Percentiles rank a stretch among this genome's conserved stretches.
Conservation (phyloP, 2,329 filamentous ascomycete genomes). For the Alternaria brassicicola region DNA sequence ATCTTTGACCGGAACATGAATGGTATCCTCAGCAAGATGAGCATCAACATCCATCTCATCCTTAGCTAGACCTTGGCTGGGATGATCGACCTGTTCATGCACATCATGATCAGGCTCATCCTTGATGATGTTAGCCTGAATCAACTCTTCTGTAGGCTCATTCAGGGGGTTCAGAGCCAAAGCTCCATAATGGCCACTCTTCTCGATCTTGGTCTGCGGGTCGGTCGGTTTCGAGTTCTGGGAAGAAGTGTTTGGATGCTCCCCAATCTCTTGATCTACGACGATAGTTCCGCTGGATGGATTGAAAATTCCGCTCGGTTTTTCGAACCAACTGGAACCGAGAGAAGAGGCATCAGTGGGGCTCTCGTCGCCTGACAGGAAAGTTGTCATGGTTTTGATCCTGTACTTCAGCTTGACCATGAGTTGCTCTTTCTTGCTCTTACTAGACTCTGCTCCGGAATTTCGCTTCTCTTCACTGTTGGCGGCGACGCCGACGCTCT, state of each 20-base stretch:
- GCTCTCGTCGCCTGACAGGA: background rate
- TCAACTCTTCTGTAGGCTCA: background rate
- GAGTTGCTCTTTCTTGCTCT: background rate
- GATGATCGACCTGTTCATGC: background rate
- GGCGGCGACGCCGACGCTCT: too few relatives aligned
- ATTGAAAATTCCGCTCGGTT: too few relatives aligned
- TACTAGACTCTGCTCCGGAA: background rate
- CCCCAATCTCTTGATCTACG: background rate
- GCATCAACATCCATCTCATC: background rate
- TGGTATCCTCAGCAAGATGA: background rate
- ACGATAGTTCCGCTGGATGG: background rate
- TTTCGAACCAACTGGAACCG: too few relatives aligned
- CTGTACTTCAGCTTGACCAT: slow-evolving; percentile 3
- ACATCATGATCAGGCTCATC: background rate
- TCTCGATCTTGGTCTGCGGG: background rate
- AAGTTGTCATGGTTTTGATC: background rate
- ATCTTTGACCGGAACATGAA: background rate
- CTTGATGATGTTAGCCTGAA: background rate
- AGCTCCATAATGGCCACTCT: background rate
- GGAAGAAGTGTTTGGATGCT: background rate
- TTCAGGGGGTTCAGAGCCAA: background rate
- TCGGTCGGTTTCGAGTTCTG: background rate
- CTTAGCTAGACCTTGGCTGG: background rate
- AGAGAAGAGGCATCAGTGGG: background rate
- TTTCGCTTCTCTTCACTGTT: background rate